A percentile compares a stretch with the other conserved stretches of the same genome.
Evolutionary conservation across 2,329 filamentous ascomycete species (phyloP).

Genomic region (Stagonosporopsis cucurbitacearum): DNA sequence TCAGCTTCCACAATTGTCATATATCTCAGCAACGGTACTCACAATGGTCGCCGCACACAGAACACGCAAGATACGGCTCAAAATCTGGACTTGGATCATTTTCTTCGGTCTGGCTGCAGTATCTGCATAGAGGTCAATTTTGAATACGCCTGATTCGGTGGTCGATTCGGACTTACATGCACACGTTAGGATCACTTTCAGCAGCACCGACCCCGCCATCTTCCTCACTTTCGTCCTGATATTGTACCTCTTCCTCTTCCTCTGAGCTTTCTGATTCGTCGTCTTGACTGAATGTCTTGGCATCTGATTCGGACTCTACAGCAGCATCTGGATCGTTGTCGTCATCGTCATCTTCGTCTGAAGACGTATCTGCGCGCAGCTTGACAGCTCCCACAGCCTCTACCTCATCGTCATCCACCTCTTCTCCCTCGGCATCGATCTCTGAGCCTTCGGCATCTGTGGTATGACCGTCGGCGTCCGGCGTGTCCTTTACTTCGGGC

Average conservation of each 20-base stretch:
- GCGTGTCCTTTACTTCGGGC: conserved; percentile 24
- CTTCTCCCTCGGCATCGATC: conserved; percentile 52
- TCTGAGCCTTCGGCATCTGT: conserved; percentile 53
- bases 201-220: conserved; percentile 64
- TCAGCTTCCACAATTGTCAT: conserved; percentile 49
- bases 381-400: conserved; percentile 52
- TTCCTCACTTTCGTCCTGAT: conserved; percentile 61
- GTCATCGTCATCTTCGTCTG: conserved; percentile 51
- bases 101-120: conserved; percentile 83
- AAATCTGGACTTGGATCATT: conserved; percentile 82
- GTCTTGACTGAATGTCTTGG: conserved; percentile 48
- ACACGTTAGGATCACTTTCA: conserved; percentile 62
- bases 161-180: conserved; percentile 62
- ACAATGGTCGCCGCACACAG: conserved; percentile 83
- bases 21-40: conserved; percentile 52
- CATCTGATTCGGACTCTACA: conserved; percentile 46
- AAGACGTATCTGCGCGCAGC: conserved; percentile 41
- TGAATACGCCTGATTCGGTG: conserved; percentile 18
- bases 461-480: conserved; percentile 40
- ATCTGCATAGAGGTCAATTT: conserved; percentile 58
- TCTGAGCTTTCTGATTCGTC: conserved; percentile 52
- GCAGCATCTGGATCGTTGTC: conserved; percentile 50
- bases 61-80: conserved; percentile 78
- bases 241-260: conserved; percentile 64
- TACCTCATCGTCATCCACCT: conserved; percentile 61